phyloP scores from a whole-genome alignment of 306 rosid species.

The Quercus robur region DNA sequence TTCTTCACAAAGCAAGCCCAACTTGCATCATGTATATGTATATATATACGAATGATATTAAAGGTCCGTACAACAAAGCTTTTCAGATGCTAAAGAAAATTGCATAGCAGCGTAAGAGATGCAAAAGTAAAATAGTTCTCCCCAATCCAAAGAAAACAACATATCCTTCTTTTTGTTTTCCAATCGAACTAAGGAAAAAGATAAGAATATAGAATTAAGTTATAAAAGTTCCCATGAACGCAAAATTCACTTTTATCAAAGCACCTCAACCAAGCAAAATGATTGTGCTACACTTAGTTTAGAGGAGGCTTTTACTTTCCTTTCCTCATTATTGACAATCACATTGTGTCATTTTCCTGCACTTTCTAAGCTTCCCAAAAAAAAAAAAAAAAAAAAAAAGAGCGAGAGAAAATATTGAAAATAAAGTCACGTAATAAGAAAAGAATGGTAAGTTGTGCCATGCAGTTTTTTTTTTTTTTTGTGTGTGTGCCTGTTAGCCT shows the following conservation, averaged over 20 bases:
- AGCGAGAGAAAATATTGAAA: not conserved
- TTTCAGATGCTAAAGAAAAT: conserved; percentile 45
- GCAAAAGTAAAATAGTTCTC: conserved; percentile 12
- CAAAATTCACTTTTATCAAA: not conserved
- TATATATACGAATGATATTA: conserved; percentile 31
- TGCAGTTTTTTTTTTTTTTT: no score
- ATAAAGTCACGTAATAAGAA: no score
- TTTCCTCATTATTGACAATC: not conserved
- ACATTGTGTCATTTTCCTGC: not conserved
- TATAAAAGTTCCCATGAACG: not conserved
- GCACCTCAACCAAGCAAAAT: not conserved
- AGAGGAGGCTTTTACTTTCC: not conserved
- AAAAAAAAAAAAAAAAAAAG: no score
- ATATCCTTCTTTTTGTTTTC: not conserved
- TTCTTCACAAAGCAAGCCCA: conserved; percentile 18
- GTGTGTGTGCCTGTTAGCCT: no score
- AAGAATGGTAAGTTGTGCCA: no score
- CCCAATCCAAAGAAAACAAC: conserved; percentile 36
- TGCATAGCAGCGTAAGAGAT: conserved; percentile 30
- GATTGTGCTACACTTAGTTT: not conserved
- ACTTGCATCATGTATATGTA: not conserved
- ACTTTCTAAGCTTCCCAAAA: not conserved
- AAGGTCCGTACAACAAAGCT: conserved; percentile 31
- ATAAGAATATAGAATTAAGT: not conserved
- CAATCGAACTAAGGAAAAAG: not conserved